Evolutionary conservation across 345 rosid genomes (phyloP).

Genomic region (Salix udensis): DNA sequence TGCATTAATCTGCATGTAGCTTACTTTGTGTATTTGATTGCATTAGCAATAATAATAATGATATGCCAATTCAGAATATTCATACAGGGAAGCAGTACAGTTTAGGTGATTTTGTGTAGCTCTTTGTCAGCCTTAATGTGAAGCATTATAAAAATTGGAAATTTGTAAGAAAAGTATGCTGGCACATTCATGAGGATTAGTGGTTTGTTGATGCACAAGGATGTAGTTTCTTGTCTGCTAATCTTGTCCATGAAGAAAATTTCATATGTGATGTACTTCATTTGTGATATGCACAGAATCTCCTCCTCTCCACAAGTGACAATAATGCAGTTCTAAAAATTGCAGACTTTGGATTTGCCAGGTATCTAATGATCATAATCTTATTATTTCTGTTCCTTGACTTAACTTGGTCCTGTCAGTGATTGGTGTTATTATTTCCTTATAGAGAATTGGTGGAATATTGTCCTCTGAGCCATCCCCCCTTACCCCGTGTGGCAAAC

Average conservation of each 20-base stretch:
- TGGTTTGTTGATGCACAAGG: not conserved
- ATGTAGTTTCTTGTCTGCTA: constrained; percentile 1
- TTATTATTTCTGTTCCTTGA: not conserved
- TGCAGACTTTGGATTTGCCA: constrained; percentile 99
- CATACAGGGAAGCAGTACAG: not conserved
- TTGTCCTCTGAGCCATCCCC: not conserved
- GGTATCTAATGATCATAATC: constrained; percentile 42
- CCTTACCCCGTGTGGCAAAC: not conserved
- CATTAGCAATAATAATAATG: not conserved
- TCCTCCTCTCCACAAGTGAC: constrained; percentile 73
- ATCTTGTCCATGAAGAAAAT: constrained; percentile 9
- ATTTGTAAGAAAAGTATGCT: not conserved
- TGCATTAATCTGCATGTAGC: not conserved
- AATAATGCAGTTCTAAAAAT: constrained; percentile 69
- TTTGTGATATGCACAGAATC: constrained; percentile 65
- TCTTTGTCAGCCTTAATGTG: not conserved
- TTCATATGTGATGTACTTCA: constrained; percentile 8
- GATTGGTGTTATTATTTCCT: not conserved
- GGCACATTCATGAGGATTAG: not conserved
- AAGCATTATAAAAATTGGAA: not conserved
- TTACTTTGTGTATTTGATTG: too few species aligned
- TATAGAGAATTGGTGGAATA: not conserved
- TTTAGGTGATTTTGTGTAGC: not conserved
- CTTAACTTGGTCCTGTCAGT: not conserved
- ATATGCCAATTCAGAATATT: not conserved